A percentile compares a stretch with the other conserved stretches of the same genome.
phyloP scores from a whole-genome alignment of 768 basidiomycete genomes.

The Candolleomyces eurysporus region DNA sequence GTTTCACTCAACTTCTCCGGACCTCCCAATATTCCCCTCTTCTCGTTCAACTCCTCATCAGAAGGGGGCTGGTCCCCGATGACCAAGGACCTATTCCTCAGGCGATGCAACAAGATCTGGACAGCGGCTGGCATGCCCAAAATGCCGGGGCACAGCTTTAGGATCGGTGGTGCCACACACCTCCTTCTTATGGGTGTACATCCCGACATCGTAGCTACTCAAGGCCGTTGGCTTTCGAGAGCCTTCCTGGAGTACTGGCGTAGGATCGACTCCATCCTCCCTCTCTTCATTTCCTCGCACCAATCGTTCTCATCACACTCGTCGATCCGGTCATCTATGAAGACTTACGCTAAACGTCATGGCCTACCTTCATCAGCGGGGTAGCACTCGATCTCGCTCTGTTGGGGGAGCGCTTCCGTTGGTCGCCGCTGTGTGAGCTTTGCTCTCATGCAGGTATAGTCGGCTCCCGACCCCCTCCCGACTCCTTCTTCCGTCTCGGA shows the following conservation, averaged over 20 bases:
- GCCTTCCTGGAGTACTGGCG: slow-evolving; percentile 30
- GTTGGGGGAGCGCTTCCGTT: no score
- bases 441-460: no score
- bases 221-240: slow-evolving; percentile 31
- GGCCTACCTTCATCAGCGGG: no score
- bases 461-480: no score
- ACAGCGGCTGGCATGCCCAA: neutral
- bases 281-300: neutral
- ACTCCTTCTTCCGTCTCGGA: no score
- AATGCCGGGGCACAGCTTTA: slow-evolving; percentile 22
- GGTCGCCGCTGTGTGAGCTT: no score
- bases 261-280: neutral
- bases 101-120: slow-evolving; percentile 14
- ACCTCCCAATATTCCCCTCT: neutral
- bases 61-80: neutral
- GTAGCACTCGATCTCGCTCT: no score
- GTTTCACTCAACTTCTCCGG: neutral
- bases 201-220: slow-evolving; percentile 29
- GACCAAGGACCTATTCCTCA: slow-evolving; percentile 6
- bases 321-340: no score
- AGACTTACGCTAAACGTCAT: no score
- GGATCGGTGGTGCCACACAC: slow-evolving; percentile 25
- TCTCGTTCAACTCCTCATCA: neutral
- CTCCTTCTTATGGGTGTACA: slow-evolving; percentile 24
- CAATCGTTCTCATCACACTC: no score